phyloP scores from a whole-genome alignment of 2,329 filamentous ascomycete genomes.

The Rutstroemia sp. region DNA sequence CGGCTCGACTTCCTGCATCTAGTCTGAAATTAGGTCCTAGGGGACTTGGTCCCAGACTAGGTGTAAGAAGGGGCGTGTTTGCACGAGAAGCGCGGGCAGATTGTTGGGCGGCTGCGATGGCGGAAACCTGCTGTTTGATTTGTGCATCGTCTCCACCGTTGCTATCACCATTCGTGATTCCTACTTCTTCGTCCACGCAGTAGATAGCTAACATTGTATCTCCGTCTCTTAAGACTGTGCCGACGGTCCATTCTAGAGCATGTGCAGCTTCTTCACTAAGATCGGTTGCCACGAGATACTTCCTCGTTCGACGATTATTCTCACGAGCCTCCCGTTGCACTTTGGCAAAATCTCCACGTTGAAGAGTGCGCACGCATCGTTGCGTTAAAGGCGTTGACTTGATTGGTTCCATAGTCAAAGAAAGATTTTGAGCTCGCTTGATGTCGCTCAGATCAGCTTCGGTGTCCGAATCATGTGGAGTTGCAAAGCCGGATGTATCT shows the following conservation, averaged over 20 bases:
- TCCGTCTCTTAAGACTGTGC: conserved; percentile 86
- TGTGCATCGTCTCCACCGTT: conserved; percentile 54
- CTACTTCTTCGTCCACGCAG: conserved; percentile 82
- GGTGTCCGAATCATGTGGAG: conserved; percentile 72
- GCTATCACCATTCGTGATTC: conserved; percentile 36
- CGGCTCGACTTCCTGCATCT: conserved; percentile 18
- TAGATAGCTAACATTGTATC: conserved; percentile 92
- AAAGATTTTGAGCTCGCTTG: conserved; percentile 77
- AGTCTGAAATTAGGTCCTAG: conserved; percentile 18
- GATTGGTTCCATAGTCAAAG: conserved; percentile 72
- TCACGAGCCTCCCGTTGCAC: conserved; percentile 73
- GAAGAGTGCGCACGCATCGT: conserved; percentile 80
- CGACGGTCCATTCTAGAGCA: conserved; percentile 94
- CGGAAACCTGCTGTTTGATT: conserved; percentile 67
- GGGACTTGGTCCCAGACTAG: conserved; percentile 16
- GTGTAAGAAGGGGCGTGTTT: conserved; percentile 19
- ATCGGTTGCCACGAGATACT: conserved; percentile 94
- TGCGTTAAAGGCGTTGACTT: conserved; percentile 68
- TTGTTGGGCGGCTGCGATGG: conserved; percentile 51
- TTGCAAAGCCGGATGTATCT: conserved; percentile 40
- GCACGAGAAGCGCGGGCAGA: conserved; percentile 17
- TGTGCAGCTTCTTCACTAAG: conserved; percentile 91
- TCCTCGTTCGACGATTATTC: conserved; percentile 70
- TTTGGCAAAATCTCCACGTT: conserved; percentile 75
- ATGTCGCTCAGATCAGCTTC: conserved; percentile 81